Conservation (phyloP, 2,329 filamentous ascomycete genomes). For the Metarhizium sp. region DNA sequence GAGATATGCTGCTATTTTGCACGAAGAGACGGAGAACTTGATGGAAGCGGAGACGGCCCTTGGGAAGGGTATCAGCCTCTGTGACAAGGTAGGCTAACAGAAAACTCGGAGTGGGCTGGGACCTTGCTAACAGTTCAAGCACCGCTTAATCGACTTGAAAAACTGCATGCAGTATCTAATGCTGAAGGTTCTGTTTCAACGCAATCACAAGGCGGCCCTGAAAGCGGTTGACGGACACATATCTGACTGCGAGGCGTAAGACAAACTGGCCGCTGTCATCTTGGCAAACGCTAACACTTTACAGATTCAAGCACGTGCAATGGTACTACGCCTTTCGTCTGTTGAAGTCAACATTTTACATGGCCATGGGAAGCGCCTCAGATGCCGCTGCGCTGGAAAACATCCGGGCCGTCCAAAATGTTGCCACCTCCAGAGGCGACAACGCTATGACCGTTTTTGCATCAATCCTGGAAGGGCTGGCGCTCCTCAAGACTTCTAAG, state of each 20-base stretch:
- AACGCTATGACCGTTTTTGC: conserved; percentile 55
- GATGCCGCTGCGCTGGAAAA: conserved; percentile 60
- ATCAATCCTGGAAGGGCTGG: conserved; percentile 59
- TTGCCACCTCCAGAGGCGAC: conserved; percentile 53
- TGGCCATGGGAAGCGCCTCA: conserved; percentile 49
- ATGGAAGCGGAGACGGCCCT: conserved; percentile 64
- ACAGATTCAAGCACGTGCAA: conserved; percentile 52
- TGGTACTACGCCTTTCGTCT: conserved; percentile 75
- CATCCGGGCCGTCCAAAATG: conserved; percentile 49
- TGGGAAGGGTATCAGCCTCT: conserved; percentile 61
- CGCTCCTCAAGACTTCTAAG: conserved; percentile 55
- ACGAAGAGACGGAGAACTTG: conserved; percentile 68
- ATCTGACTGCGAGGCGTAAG: conserved; percentile 55
- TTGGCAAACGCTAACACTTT: background rate
- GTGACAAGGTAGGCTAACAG: conserved; percentile 44
- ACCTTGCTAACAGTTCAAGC: conserved; percentile 15
- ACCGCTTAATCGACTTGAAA: conserved; percentile 51
- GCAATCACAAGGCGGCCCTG: conserved; percentile 62
- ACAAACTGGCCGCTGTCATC: conserved; percentile 2
- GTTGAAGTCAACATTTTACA: conserved; percentile 58
- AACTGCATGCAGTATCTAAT: conserved; percentile 70
- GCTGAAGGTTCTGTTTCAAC: conserved; percentile 59
- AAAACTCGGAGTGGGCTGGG: background rate
- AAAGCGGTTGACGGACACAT: conserved; percentile 64
- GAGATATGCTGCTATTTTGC: conserved; percentile 61